Base-by-base conservation (phyloP, 2,329 filamentous ascomycete genomes). In the Samsoniella hepiali region DNA sequence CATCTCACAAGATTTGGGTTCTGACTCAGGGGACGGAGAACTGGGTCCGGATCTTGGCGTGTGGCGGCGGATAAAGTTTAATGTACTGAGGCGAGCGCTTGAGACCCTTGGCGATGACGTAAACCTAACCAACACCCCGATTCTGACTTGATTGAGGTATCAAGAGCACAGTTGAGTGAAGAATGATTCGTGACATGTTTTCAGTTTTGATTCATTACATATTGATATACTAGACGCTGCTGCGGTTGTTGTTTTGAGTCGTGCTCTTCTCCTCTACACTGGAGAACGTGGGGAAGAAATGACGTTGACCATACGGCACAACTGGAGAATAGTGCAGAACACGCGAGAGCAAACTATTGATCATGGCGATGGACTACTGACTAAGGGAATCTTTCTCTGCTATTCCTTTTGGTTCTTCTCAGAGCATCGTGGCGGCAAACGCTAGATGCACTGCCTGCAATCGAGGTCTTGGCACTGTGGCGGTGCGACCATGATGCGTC, bases 41-140 rank as follows among this genome's bases (percentile, higher is more conserved):
- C 49, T 54, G 47, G 58, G 47, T 45, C 38, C 36, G 5, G 57
- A 42, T 61, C 58, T 61, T 61, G 58, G 58, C 58, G 58, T 49
- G 57, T 53, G 58, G 58, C 42, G 58, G 58, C 49, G 58, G 29
- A 45, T 54, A 31, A 53, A 61, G 47, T 54, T 53, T 61, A 50
- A 61, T 54, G 11, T 29, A 17, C 29, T 22, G 22, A 40, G 57
- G 22, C 36, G 44, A 58, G 47, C 57, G 45, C 57, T 59, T 59
- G 34, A 45, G 13, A 22, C 5, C 4, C 17, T 22, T 11, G 32
- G 8, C 56, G 27, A 38, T 36, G 56, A 58, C 42, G 56, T 11
- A 38, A 34, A 8, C 32, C 17, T 22, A 10, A 8, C n/a, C n/a
- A 40, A 7, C 31, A 27, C 8, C 50, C 5, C 31, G 22, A 9